Evolutionary conservation across 192 early-diverging fungal genomes (phyloP).

Genomic region (Phycomyces nitens): DNA sequence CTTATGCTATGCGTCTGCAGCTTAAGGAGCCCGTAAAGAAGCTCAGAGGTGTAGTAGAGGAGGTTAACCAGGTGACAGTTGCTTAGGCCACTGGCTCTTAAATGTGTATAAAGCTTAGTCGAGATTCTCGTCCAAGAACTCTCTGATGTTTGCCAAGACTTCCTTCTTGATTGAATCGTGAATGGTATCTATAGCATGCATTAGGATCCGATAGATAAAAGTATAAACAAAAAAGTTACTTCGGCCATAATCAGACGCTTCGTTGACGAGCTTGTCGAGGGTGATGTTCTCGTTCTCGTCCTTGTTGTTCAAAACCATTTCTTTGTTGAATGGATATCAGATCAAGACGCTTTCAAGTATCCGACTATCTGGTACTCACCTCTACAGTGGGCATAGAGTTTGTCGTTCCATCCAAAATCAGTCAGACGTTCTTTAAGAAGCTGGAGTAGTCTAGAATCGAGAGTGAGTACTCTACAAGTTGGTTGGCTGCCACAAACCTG

Average conservation of each 20-base stretch:
- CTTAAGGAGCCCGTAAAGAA: constrained; percentile 27
- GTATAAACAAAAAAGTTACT: constrained; percentile 7
- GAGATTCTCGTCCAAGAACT: constrained; percentile 25
- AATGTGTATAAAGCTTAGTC: constrained; percentile 10
- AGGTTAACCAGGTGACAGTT: constrained; percentile 25
- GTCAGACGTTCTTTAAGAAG: constrained; percentile 20
- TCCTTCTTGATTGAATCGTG: constrained; percentile 34
- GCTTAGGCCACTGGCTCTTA: not conserved
- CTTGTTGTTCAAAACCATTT: constrained; percentile 11
- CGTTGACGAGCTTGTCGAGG: constrained; percentile 15
- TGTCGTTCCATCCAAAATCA: constrained; percentile 32
- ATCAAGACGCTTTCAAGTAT: not conserved
- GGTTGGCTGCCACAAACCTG: constrained; percentile 1
- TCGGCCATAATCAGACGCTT: constrained; percentile 23
- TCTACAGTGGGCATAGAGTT: constrained; percentile 28
- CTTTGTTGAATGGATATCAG: not conserved
- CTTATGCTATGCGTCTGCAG: constrained; percentile 69
- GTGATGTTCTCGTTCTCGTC: constrained; percentile 25
- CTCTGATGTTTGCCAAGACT: constrained; percentile 21
- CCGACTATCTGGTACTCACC: constrained; percentile 6
- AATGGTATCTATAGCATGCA: constrained; percentile 14
- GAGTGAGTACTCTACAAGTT: not conserved
- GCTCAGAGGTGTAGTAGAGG: constrained; percentile 29
- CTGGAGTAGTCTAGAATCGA: constrained; percentile 10
- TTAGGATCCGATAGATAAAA: not conserved